Percentiles rank a stretch among this genome's conserved stretches.
These are phyloP conservation scores for Nannizziopsis barbatae DNA, from an alignment of 2,329 filamentous ascomycete species.

Conservation along the genomic window DNA sequence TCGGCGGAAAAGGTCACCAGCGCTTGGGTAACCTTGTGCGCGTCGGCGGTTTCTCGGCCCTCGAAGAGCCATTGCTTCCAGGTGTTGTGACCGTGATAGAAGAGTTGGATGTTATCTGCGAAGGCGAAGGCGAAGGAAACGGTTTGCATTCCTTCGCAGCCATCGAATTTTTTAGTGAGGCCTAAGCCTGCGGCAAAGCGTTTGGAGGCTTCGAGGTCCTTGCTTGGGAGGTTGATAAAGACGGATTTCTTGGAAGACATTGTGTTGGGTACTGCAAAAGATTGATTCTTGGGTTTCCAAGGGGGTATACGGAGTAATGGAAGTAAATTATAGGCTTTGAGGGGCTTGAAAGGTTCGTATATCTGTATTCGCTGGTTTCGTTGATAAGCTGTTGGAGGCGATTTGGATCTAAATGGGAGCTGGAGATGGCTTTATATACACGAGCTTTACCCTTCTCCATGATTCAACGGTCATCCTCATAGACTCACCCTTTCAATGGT, in stretches of 20 bases:
- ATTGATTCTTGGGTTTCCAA: not conserved
- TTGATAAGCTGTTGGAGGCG: too few relatives aligned
- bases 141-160: not conserved
- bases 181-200: slow-evolving; percentile 10
- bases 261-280: not conserved
- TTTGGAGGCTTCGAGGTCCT: slow-evolving; percentile 9
- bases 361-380: too few relatives aligned
- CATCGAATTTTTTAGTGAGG: not conserved
- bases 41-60: slow-evolving; percentile 5
- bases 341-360: too few relatives aligned
- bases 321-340: too few relatives aligned
- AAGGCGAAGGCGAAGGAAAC: slow-evolving; percentile 6
- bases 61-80: slow-evolving; percentile 8
- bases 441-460: too few relatives aligned
- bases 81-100: slow-evolving; percentile 7
- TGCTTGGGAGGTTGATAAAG: slow-evolving; percentile 10
- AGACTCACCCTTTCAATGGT: too few relatives aligned
- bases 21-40: slow-evolving; percentile 1
- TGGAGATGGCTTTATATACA: too few relatives aligned
- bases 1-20: slow-evolving; percentile 6
- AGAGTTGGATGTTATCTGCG: slow-evolving; percentile 3
- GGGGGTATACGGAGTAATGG: not conserved
- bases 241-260: not conserved
- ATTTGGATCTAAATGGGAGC: too few relatives aligned
- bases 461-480: too few relatives aligned